Base-by-base conservation (phyloP, 768 basidiomycete species). In the Rhodotorula toruloides region DNA sequence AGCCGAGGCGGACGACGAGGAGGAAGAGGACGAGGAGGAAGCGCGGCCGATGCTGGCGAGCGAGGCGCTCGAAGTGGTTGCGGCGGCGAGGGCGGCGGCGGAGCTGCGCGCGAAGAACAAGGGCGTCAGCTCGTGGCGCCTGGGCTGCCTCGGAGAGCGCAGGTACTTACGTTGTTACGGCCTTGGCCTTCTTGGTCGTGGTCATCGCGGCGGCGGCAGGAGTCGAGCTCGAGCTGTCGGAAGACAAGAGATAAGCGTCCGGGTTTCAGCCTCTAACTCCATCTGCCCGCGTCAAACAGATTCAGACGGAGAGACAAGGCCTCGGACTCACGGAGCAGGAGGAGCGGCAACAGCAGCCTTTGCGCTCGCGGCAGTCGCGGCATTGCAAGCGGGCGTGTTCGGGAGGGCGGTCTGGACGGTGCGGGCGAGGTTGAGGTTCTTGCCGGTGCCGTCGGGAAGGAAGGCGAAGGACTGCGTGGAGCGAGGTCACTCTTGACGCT, bases 401-500 rank as follows among this genome's bases (percentile, higher is more conserved):
- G 68, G 66, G 16, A 70, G 65, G 9, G 59, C 29, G 9, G 56
- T 44, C 60, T 43, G 56, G 46, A 71, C 63, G 17, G 63, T 53
- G 27, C 69, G 50, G 8, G 52, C 22, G n/a, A 71, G 62, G 43
- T 61, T 58, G 11, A 70, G 48, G 56, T 71, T 63, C 58, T 73
- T 73, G 55, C 72, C 72, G 22, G 58, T 49, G 19, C 70, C 72
- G 42, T 73, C 67, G 3, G 69, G 61, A 13, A 73, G 49, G 67
- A 73, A 73, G 11, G 61, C 72, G 37, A 61, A 65, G 21, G 67
- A 60, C 56, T 70, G 53, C 27, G 21, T 9, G 19, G 4, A 7
- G 11, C 13, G 37, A 5, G 47, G 57, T 42, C 19, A 65, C 52
- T 5, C 17, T 16, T 11, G 40, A 40, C 40, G 40, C 42, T n/a